Conservation (phyloP, 164 flowering plant species). For the Stephania yunnanensis region DNA sequence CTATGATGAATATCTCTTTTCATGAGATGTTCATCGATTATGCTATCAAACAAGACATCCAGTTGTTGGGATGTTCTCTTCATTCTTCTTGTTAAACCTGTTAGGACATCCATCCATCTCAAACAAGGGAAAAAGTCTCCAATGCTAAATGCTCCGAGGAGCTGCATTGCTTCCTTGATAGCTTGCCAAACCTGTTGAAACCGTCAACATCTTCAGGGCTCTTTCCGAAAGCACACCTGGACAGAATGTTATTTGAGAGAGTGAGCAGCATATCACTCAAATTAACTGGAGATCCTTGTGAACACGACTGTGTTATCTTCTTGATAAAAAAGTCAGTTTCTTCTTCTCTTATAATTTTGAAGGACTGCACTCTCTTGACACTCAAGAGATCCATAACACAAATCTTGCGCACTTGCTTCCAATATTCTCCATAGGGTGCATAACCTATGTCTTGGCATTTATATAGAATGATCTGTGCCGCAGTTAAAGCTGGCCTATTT, state of each 20-base stretch:
- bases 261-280: neutral
- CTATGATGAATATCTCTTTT: neutral
- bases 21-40: constrained; percentile 7
- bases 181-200: constrained; percentile 3
- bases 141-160: constrained; percentile 7
- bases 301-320: too few relatives aligned
- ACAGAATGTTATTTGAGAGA: constrained; percentile 5
- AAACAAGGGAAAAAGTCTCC: constrained; percentile 8
- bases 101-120: constrained; percentile 12
- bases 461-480: too few relatives aligned
- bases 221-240: constrained; percentile 8
- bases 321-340: too few relatives aligned
- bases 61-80: constrained; percentile 6
- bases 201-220: neutral
- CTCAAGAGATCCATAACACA: too few relatives aligned
- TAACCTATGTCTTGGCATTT: too few relatives aligned
- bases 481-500: too few relatives aligned
- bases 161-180: constrained; percentile 3
- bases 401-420: too few relatives aligned
- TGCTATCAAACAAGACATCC: constrained; percentile 5
- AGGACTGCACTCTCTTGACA: too few relatives aligned
- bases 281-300: neutral
- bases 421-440: too few relatives aligned
- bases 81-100: constrained; percentile 3
- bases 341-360: too few relatives aligned